Conservation (phyloP, 192 early-diverging fungal genomes). For the Backusella australiensis region DNA sequence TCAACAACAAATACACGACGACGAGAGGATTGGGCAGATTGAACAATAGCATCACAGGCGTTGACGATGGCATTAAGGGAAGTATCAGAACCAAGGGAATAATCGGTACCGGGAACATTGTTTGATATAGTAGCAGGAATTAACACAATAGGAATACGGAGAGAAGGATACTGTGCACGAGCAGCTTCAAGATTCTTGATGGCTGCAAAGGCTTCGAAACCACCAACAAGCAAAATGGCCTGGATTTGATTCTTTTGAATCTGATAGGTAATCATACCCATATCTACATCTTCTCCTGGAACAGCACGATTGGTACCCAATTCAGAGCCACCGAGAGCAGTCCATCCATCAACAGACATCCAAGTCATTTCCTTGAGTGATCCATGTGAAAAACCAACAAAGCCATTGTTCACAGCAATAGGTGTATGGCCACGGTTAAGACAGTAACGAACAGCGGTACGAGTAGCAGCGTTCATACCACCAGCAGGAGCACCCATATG, state of each 20-base stretch:
- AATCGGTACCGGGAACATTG: constrained; percentile 97
- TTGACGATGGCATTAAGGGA: constrained; percentile 92
- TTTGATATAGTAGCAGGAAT: constrained; percentile 96
- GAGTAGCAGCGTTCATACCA: constrained; percentile 96
- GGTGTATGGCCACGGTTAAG: constrained; percentile 86
- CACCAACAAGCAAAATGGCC: constrained; percentile 87
- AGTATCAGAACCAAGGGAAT: constrained; percentile 92
- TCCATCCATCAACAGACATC: constrained; percentile 91
- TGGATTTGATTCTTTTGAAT: constrained; percentile 90
- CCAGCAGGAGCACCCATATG: constrained; percentile 97
- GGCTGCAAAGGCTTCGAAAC: constrained; percentile 91
- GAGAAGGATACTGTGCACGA: constrained; percentile 79
- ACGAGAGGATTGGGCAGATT: constrained; percentile 86
- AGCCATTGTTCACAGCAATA: constrained; percentile 90
- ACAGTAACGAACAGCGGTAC: constrained; percentile 79
- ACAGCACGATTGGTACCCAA: constrained; percentile 94
- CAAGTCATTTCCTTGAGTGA: constrained; percentile 75
- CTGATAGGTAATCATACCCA: constrained; percentile 87
- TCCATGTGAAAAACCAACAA: constrained; percentile 84
- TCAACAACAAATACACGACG: constrained; percentile 97
- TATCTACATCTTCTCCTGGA: constrained; percentile 64
- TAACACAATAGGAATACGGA: constrained; percentile 91
- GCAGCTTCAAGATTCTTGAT: constrained; percentile 69
- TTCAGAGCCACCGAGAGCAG: constrained; percentile 84
- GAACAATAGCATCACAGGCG: constrained; percentile 88